These are phyloP conservation scores for Mycogone perniciosa DNA, from an alignment of 2,329 filamentous ascomycete species.

Conservation along the genomic window DNA sequence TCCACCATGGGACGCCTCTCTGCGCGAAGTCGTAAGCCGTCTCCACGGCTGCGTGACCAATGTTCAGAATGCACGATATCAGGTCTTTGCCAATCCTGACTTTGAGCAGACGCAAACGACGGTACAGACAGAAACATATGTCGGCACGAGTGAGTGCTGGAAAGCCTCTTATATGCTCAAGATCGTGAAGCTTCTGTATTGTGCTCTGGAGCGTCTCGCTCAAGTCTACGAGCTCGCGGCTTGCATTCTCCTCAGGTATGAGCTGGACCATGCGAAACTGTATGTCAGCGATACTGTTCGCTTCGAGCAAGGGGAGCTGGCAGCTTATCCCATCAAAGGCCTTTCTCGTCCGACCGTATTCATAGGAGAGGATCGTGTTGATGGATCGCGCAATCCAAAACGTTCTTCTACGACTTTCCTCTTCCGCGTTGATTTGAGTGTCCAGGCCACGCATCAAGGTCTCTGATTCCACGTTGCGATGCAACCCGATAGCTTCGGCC, in stretches of 20 bases:
- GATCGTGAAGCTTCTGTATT: background rate
- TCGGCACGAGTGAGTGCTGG: conserved; percentile 11
- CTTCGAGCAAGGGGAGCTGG: background rate
- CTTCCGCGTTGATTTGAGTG: conserved; percentile 5
- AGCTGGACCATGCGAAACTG: conserved; percentile 2
- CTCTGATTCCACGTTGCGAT: conserved; percentile 8
- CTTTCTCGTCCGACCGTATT: conserved; percentile 12
- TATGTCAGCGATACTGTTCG: background rate
- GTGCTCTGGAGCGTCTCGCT: conserved; percentile 7
- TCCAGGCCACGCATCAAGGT: background rate
- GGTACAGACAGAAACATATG: conserved; percentile 12
- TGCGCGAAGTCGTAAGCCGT: conserved; percentile 5
- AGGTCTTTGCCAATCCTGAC: conserved; percentile 2
- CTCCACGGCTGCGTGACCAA: background rate
- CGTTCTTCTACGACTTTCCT: conserved; percentile 9
- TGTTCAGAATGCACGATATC: background rate
- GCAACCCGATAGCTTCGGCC: conserved; percentile 14
- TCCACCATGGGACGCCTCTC: conserved; percentile 12
- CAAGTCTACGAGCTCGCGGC: background rate
- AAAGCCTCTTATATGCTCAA: conserved; percentile 3
- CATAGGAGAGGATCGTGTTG: conserved; percentile 13
- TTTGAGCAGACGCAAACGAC: conserved; percentile 7
- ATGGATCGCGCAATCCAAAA: conserved; percentile 15
- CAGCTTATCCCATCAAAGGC: conserved; percentile 1
- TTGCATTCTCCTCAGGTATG: background rate